Evolutionary conservation across 148 eudicot genomes (phyloP).

Genomic region (Salicornia ramosissima): DNA sequence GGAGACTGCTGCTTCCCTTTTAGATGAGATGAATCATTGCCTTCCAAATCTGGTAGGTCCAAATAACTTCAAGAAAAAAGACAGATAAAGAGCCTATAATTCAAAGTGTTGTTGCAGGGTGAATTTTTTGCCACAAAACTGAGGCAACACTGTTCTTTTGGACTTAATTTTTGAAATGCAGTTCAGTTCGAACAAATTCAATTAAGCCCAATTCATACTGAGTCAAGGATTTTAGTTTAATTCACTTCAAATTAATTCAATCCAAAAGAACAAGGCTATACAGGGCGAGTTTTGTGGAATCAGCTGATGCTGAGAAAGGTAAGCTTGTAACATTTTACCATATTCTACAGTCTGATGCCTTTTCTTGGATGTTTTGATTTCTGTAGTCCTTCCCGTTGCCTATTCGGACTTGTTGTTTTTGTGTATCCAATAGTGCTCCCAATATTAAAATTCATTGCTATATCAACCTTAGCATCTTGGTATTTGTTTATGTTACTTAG

Average conservation of each 20-base stretch:
- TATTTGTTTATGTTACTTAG: too few species aligned
- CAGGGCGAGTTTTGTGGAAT: too few species aligned
- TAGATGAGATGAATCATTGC: slow-evolving; percentile 59
- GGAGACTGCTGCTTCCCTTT: slow-evolving; percentile 45
- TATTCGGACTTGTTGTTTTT: too few species aligned
- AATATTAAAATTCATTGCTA: too few species aligned
- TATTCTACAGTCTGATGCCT: not conserved
- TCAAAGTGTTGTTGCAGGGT: not conserved
- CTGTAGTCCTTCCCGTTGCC: not conserved
- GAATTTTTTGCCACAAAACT: not conserved
- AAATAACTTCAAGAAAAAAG: slow-evolving; percentile 51
- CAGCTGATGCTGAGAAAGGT: slow-evolving; percentile 4
- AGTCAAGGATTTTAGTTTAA: too few species aligned
- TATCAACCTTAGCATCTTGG: too few species aligned
- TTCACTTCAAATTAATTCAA: too few species aligned
- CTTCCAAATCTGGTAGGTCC: slow-evolving; percentile 57
- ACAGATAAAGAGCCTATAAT: slow-evolving; percentile 13
- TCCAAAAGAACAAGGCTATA: too few species aligned
- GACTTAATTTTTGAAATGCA: too few species aligned
- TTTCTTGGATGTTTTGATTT: not conserved
- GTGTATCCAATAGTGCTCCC: too few species aligned
- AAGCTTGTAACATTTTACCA: not conserved
- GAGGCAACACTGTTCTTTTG: not conserved
- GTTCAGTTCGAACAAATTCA: too few species aligned
- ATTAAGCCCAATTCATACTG: too few species aligned